Base-by-base conservation (phyloP, 768 basidiomycete species). In the Boletus speciosus region DNA sequence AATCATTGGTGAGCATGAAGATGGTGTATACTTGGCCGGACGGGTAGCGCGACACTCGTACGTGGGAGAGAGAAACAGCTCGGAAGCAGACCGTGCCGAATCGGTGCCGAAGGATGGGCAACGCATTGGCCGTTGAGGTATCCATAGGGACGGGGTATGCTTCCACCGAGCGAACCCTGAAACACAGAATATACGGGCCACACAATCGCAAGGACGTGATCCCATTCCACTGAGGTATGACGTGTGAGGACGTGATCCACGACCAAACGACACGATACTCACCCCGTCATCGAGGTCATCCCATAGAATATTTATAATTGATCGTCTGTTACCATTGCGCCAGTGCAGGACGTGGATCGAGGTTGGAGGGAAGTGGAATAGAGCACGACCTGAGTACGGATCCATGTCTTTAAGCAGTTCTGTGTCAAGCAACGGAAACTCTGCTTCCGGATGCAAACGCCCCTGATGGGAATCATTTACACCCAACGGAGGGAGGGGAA, bases 101-200 rank as follows among this genome's bases (percentile, higher is more conserved):
- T 41, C 37, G 35, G 41, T 68, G 61, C 23, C 46, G 61, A 37
- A 65, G 56, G 38, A 58, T 42, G 35, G 61, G 70, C n/a, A 62
- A 37, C 23, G 41, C 32, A 8, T 34, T 4, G 47, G 55, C 27
- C 11, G 46, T 38, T 2, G 25, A 21, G 47, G 32, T 66, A 59
- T 51, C 54, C 11, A 52, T 52, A 29, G 54, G 61, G 42, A 49
- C 48, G 31, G 43, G 66, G 47, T 25, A 74, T 3, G 82, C 64
- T 54, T 84, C 81, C 23, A 86, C 59, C 1, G 81, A 76, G 7
- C 77, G 78, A 0, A 75, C 70, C 54, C 77, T 81, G 61, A 84
- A 76, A 21, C 79, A 72, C 23, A 85, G 65, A n/a, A 85, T 59
- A 49, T 80, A 77, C 0, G 73, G 68, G 2, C 77, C 81, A 37